phyloP scores from a whole-genome alignment of 2,329 filamentous ascomycete species.

The Ophiostoma fasciatum region DNA sequence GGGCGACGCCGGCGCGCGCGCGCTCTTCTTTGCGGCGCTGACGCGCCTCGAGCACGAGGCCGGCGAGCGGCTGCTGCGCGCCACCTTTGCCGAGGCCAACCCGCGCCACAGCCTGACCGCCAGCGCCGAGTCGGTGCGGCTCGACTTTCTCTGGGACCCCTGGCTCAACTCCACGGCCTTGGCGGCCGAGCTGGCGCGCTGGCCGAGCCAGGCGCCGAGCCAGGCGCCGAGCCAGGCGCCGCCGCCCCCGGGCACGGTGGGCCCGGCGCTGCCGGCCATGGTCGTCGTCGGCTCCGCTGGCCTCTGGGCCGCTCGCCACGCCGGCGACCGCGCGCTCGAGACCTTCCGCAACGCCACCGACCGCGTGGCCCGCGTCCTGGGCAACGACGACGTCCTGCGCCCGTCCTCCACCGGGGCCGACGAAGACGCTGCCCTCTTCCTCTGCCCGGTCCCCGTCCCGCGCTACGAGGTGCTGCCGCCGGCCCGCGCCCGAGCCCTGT shows the following conservation, averaged over 20 bases:
- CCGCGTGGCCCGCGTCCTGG: too few relatives aligned
- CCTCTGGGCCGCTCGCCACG: constrained; percentile 38
- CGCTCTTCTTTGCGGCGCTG: constrained; percentile 44
- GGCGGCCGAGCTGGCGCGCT: constrained; percentile 22
- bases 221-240: constrained; percentile 5
- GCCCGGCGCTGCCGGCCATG: constrained; percentile 21
- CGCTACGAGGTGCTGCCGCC: constrained; percentile 27
- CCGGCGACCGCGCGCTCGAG: constrained; percentile 27
- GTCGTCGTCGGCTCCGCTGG: constrained; percentile 38
- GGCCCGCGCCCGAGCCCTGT: constrained; percentile 26
- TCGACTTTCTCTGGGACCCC: constrained; percentile 49
- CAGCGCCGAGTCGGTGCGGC: constrained; percentile 25
- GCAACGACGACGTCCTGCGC: too few relatives aligned
- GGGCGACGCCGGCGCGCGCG: constrained; percentile 44
- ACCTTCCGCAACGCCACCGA: constrained; percentile 32
- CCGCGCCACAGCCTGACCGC: constrained; percentile 32
- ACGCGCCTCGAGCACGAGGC: constrained; percentile 28
- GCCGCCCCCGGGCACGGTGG: constrained; percentile 1
- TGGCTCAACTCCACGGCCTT: constrained; percentile 37
- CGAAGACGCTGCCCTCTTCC: too few relatives aligned
- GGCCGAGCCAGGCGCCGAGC: constrained; percentile 18
- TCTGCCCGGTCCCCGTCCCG: constrained; percentile 26
- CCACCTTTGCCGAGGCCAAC: constrained; percentile 19
- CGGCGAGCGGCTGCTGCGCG: constrained; percentile 21
- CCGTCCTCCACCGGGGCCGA: too few relatives aligned